Evolutionary conservation across 2,329 filamentous ascomycete species (phyloP).

Genomic region (Talaromyces funiculosus): DNA sequence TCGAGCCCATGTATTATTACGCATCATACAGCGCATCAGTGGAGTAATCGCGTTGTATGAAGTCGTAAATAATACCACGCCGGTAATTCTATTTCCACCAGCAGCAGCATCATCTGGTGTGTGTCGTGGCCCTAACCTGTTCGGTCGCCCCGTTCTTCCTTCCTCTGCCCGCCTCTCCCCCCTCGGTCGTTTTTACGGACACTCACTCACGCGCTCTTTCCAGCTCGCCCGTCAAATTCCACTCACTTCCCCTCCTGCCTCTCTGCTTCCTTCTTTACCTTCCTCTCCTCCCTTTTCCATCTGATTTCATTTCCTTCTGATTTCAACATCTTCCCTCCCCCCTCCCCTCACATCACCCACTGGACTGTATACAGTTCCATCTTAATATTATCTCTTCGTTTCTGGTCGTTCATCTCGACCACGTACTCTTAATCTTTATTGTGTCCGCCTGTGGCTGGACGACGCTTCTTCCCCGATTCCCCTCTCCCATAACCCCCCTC

Average conservation of each 20-base stretch:
- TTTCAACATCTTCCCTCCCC: slow-evolving; percentile 16
- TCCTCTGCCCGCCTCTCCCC: slow-evolving; percentile 15
- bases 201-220: slow-evolving; percentile 12
- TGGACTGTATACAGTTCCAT: slow-evolving; percentile 16
- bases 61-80: background rate
- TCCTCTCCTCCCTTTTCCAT: slow-evolving; percentile 17
- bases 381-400: slow-evolving; percentile 6
- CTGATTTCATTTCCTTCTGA: slow-evolving; percentile 14
- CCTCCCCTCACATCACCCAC: slow-evolving; percentile 15
- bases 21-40: background rate
- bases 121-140: slow-evolving; percentile 18
- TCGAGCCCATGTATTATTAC: background rate
- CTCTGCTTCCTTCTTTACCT: slow-evolving; percentile 17
- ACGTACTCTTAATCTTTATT: slow-evolving; percentile 13
- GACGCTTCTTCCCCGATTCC: slow-evolving; percentile 19
- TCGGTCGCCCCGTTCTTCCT: slow-evolving; percentile 18
- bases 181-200: slow-evolving; percentile 17
- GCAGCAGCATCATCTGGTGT: background rate
- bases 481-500: slow-evolving; percentile 14
- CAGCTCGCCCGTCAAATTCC: slow-evolving; percentile 18
- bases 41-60: background rate
- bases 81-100: slow-evolving; percentile 1
- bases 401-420: slow-evolving; percentile 19
- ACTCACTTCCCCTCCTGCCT: slow-evolving; percentile 17
- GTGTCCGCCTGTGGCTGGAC: slow-evolving; percentile 39